phyloP scores from a whole-genome alignment of 2,329 filamentous ascomycete genomes.

The Sclerotinia borealis region DNA sequence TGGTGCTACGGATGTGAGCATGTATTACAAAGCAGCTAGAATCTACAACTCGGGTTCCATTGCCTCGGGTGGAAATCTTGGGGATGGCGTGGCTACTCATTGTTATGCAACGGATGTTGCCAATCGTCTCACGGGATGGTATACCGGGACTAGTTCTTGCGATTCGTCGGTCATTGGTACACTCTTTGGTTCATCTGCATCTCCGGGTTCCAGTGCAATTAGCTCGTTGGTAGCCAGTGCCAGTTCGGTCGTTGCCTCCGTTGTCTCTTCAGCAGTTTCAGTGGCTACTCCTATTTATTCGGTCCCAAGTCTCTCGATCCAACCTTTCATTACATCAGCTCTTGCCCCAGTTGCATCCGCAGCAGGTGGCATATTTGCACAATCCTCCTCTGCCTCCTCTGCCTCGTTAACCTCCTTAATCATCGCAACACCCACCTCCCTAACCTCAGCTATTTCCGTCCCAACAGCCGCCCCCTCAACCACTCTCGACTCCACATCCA shows the following conservation, averaged over 20 bases:
- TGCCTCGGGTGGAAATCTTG: conserved; percentile 31
- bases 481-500: neutral
- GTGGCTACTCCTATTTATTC: neutral
- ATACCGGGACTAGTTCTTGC: conserved; percentile 14
- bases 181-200: neutral
- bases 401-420: neutral
- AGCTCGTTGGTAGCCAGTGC: neutral
- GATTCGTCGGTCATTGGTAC: conserved; percentile 14
- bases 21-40: conserved; percentile 35
- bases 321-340: neutral
- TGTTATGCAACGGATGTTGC: conserved; percentile 27
- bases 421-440: neutral
- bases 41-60: conserved; percentile 39
- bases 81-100: conserved; percentile 19
- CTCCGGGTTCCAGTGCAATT: neutral
- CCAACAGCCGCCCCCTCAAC: neutral
- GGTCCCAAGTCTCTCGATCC: neutral
- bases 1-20: conserved; percentile 26
- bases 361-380: neutral
- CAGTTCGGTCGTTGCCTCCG: neutral
- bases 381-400: neutral
- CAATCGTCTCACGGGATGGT: conserved; percentile 22
- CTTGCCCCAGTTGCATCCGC: neutral
- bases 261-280: neutral
- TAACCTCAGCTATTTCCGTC: neutral